Evolutionary conservation across 2,329 filamentous ascomycete species (phyloP), one percentile per base, ranked within the genome.

Genomic region (Penicillium rolfsii): DNA sequence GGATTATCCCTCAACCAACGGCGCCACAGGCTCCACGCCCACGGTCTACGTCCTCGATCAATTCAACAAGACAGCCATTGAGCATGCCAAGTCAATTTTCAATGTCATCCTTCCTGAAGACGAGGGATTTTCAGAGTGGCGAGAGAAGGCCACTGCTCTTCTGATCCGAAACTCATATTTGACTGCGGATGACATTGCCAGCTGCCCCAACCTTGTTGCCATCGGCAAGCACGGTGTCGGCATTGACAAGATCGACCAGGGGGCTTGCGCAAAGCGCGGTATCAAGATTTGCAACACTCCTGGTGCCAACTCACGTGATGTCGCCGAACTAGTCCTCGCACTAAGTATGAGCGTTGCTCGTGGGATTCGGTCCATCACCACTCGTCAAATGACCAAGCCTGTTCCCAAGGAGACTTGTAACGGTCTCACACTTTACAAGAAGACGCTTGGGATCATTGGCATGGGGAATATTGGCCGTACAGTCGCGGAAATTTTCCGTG

Each of bases 151-250:
- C 0, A 65, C 74, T 2, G 78, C 75, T 9, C 67, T 82, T 1
- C 64, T 82, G 1, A 71, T 82, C 35, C 72, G 76, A 36, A 69
- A 71, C 0, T 79, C 77, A 0, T 67, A 68, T 8, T 48, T 82
- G 11, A 77, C 76, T 0, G 76, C 74, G 4, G 69, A 77, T 2
- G 80, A 81, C 41, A 64, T 82, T 26, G 69, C 70, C 4, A 66
- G 69, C 1, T 73, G 72, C 33, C 74, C 72, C 0, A 76, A 74
- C 5, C 70, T 83, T 0, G 64, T 72, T 9, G 80, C 79, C 2
- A 77, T 82, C 38, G 78, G 78, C 57, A 82, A 83, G 67, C 81
- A 82, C 35, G 81, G 81, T 1, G 79, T 80, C 8, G 80, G 80
- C 0, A 76, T 81, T 40, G 80, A 83, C 58, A 81, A 79, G 56